A percentile compares a stretch with the other conserved stretches of the same genome.
Evolutionary conservation across 139 green algal species (phyloP).

Genomic region (Nannochloris sp.): DNA sequence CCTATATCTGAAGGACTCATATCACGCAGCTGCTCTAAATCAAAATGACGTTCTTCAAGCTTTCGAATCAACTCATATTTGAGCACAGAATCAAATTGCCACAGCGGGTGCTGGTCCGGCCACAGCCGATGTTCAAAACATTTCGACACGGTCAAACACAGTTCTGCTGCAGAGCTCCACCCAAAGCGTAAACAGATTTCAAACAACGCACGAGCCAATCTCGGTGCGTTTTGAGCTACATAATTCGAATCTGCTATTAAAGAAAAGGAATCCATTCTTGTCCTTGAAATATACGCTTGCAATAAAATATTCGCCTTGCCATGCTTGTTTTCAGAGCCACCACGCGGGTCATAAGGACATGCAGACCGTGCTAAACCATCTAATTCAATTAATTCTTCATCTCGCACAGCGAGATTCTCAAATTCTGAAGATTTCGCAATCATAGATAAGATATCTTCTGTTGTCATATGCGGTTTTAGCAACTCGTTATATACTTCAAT

Average conservation of each 20-base stretch:
- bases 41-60: conserved; percentile 72
- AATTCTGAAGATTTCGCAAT: conserved; percentile 85
- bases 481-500: conserved; percentile 83
- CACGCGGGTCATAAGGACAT: conserved; percentile 64
- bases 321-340: conserved; percentile 71
- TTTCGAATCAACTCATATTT: conserved; percentile 74
- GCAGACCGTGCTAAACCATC: conserved; percentile 50
- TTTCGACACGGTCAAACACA: conserved; percentile 59
- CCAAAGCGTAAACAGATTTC: conserved; percentile 79
- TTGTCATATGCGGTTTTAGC: conserved; percentile 74
- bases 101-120: conserved; percentile 80
- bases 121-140: conserved; percentile 81
- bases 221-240: conserved; percentile 73
- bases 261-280: conserved; percentile 78
- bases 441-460: conserved; percentile 71
- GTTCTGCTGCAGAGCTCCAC: conserved; percentile 58
- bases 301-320: conserved; percentile 89
- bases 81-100: conserved; percentile 75
- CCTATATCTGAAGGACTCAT: conserved; percentile 83
- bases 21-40: conserved; percentile 69
- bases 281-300: conserved; percentile 80
- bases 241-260: conserved; percentile 93
- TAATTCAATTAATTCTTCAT: conserved; percentile 94
- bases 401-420: conserved; percentile 86
- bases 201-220: conserved; percentile 88